Percentiles rank a stretch among this genome's conserved stretches.
Conservation (phyloP, 768 basidiomycete species). For the Artomyces pyxidatus region DNA sequence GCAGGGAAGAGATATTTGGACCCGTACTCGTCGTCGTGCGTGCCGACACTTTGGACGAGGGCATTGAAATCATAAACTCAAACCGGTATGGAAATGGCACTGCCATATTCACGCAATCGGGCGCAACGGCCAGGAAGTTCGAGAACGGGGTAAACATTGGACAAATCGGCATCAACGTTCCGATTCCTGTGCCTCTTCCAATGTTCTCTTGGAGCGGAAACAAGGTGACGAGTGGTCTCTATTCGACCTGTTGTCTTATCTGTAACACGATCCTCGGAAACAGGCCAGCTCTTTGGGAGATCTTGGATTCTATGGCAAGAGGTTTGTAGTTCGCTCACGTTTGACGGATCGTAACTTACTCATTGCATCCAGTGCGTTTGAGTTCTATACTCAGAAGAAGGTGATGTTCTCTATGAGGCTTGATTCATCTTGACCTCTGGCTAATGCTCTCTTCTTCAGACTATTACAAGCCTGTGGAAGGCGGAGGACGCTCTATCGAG, state of each 20-base stretch:
- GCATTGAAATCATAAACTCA: constrained; percentile 79
- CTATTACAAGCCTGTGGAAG: constrained; percentile 89
- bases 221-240: constrained; percentile 41
- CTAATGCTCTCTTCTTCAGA: constrained; percentile 35
- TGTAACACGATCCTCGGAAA: constrained; percentile 1
- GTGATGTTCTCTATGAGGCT: constrained; percentile 28
- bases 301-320: constrained; percentile 86
- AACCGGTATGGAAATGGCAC: constrained; percentile 93
- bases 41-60: constrained; percentile 83
- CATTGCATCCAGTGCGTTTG: constrained; percentile 56
- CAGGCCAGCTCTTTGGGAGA: constrained; percentile 76
- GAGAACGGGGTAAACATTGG: constrained; percentile 84
- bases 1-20: constrained; percentile 93
- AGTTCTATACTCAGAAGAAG: constrained; percentile 97
- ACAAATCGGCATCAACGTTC: constrained; percentile 90
- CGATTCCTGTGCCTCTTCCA: constrained; percentile 85
- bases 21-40: constrained; percentile 76
- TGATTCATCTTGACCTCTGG: neutral
- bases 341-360: constrained; percentile 2
- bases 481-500: constrained; percentile 75
- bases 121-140: constrained; percentile 90
- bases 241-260: neutral
- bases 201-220: constrained; percentile 98
- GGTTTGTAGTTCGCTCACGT: constrained; percentile 31
- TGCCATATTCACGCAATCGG: constrained; percentile 94